Percentiles rank a stretch among this genome's conserved stretches.
Evolutionary conservation across 2,329 filamentous ascomycete genomes (phyloP).

Genomic region (Metarhizium robertsii): DNA sequence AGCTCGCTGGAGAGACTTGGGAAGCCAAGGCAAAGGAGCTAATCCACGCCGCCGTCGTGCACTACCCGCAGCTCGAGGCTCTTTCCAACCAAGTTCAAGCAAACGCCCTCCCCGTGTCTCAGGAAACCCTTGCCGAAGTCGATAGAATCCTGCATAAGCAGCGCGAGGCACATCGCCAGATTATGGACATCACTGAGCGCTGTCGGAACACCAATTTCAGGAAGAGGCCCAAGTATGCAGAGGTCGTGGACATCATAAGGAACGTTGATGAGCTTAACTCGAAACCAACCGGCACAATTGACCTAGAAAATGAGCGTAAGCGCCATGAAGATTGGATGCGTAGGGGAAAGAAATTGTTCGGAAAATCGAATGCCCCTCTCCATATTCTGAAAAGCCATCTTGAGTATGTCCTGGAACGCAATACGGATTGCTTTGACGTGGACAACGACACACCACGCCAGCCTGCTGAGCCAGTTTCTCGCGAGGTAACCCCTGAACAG

Average conservation of each 20-base stretch:
- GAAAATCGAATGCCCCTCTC: slow-evolving; percentile 92
- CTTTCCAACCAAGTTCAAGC: slow-evolving; percentile 70
- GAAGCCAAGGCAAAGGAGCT: slow-evolving; percentile 88
- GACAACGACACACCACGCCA: slow-evolving; percentile 74
- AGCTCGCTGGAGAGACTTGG: slow-evolving; percentile 73
- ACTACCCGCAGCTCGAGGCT: slow-evolving; percentile 91
- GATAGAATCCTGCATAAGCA: slow-evolving; percentile 94
- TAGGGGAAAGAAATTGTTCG: slow-evolving; percentile 93
- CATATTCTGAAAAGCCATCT: slow-evolving; percentile 94
- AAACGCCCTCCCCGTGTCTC: slow-evolving; percentile 66
- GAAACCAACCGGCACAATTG: slow-evolving; percentile 81
- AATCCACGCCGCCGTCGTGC: slow-evolving; percentile 81
- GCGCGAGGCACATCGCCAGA: slow-evolving; percentile 83
- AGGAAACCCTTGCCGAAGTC: slow-evolving; percentile 70
- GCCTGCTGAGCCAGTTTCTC: slow-evolving; percentile 84
- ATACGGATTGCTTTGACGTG: slow-evolving; percentile 84
- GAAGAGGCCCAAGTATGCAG: slow-evolving; percentile 75
- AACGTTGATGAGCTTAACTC: slow-evolving; percentile 82
- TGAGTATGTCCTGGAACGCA: slow-evolving; percentile 84
- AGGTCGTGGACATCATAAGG: slow-evolving; percentile 85
- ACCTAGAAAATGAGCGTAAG: slow-evolving; percentile 89
- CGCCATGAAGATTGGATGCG: slow-evolving; percentile 99
- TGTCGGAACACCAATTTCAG: slow-evolving; percentile 66
- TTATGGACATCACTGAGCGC: slow-evolving; percentile 70
- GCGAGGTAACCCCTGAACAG: slow-evolving; percentile 58